A percentile compares a stretch with the other conserved stretches of the same genome.
Evolutionary conservation across 129 eudicot genomes (phyloP).

Genomic region (Cynara cardunculus): DNA sequence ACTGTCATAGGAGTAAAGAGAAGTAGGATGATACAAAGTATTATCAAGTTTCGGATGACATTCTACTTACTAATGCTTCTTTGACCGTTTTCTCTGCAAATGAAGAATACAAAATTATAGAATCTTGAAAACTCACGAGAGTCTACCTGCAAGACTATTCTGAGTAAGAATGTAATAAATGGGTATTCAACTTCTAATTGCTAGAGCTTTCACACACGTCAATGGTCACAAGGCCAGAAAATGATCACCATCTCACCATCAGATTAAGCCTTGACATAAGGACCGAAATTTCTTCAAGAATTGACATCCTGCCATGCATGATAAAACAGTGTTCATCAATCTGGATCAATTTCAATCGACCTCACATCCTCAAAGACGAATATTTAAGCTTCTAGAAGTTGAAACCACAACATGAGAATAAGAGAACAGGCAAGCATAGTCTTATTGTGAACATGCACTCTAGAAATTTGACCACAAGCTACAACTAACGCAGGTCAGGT

Average conservation of each 20-base stretch:
- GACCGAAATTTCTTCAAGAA: constrained; percentile 59
- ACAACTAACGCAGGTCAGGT: background rate
- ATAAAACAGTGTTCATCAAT: constrained; percentile 11
- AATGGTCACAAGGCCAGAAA: background rate
- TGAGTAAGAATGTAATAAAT: background rate
- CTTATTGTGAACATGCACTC: background rate
- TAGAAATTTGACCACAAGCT: background rate
- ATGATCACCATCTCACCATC: constrained; percentile 34
- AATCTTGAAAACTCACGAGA: constrained; percentile 71
- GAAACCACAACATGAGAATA: background rate
- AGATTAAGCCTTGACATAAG: constrained; percentile 60
- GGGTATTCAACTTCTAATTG: background rate
- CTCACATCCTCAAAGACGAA: constrained; percentile 2
- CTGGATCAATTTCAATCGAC: background rate
- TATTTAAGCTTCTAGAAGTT: background rate
- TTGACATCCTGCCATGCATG: constrained; percentile 44
- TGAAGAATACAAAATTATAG: constrained; percentile 82
- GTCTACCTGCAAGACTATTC: constrained; percentile 38
- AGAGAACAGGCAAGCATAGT: background rate
- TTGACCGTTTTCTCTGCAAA: constrained; percentile 83
- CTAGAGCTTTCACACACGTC: background rate
- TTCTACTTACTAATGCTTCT: constrained; percentile 70
- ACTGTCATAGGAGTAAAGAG: background rate
- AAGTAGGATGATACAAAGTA: constrained; percentile 7
- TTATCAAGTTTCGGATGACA: background rate